Conservation (phyloP, 805 yeast genomes). For the Ogataea kodamae region DNA sequence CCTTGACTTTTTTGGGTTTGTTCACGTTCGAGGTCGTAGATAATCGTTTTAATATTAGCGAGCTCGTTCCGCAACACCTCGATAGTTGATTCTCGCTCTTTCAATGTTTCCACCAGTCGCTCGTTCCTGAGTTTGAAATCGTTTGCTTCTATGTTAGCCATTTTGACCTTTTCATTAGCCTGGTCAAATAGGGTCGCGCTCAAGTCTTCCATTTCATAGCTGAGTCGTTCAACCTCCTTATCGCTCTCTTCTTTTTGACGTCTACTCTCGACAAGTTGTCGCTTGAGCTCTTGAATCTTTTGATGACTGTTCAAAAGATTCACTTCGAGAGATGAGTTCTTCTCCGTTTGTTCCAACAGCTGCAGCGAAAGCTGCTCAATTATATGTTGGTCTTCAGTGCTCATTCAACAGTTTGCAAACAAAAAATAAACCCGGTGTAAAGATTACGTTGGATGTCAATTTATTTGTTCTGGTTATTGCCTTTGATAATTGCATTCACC, state of each 20-base stretch:
- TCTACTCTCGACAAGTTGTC: slow-evolving; percentile 30
- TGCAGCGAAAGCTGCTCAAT: slow-evolving; percentile 26
- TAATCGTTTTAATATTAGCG: slow-evolving; percentile 55
- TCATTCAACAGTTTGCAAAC: not conserved
- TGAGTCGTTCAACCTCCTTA: slow-evolving; percentile 54
- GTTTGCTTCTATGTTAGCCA: slow-evolving; percentile 67
- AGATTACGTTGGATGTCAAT: slow-evolving; percentile 4
- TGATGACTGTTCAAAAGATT: slow-evolving; percentile 28
- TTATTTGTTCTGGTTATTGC: slow-evolving; percentile 7
- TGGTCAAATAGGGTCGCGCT: slow-evolving; percentile 76
- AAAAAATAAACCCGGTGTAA: slow-evolving; percentile 4
- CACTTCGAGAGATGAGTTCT: slow-evolving; percentile 24
- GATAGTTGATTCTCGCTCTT: slow-evolving; percentile 67
- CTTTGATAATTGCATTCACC: slow-evolving; percentile 3
- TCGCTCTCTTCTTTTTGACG: slow-evolving; percentile 48
- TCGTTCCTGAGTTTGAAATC: slow-evolving; percentile 57
- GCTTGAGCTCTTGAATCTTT: slow-evolving; percentile 33
- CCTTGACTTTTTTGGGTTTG: not conserved
- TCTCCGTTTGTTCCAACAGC: slow-evolving; percentile 28
- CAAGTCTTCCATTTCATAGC: slow-evolving; percentile 75
- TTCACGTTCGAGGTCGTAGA: slow-evolving; percentile 51
- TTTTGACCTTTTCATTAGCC: slow-evolving; percentile 80
- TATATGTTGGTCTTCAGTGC: slow-evolving; percentile 5
- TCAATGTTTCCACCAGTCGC: slow-evolving; percentile 48
- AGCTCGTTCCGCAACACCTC: slow-evolving; percentile 66